Percentiles rank a stretch among this genome's conserved stretches.
Evolutionary conservation across 140 eudicot genomes (phyloP).

Genomic region (Oenanthe javanica): DNA sequence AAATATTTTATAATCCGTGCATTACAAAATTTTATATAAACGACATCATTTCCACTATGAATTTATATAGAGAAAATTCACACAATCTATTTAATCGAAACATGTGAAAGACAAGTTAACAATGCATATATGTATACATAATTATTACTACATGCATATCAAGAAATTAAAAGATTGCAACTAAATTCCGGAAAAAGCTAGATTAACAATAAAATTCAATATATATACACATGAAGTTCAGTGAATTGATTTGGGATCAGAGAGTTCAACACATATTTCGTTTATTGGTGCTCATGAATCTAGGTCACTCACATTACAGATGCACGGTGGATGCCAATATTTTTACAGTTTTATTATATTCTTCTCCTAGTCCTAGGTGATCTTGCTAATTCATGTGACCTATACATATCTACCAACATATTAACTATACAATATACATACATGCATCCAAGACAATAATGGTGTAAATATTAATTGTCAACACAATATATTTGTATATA

Average conservation of each 20-base stretch:
- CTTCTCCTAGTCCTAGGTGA: constrained; percentile 8
- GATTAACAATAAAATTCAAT: too few relatives aligned
- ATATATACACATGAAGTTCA: background rate
- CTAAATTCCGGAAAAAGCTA: too few relatives aligned
- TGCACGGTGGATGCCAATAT: background rate
- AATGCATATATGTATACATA: too few relatives aligned
- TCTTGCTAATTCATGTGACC: background rate
- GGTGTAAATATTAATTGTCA: background rate
- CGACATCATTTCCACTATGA: too few relatives aligned
- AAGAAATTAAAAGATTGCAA: too few relatives aligned
- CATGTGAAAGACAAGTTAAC: background rate
- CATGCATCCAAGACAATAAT: background rate
- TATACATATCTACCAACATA: background rate
- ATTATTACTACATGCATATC: too few relatives aligned
- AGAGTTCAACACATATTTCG: background rate
- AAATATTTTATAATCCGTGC: background rate
- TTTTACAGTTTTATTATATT: background rate
- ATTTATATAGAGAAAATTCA: too few relatives aligned
- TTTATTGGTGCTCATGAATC: background rate
- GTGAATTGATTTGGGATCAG: constrained; percentile 4
- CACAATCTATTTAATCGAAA: background rate
- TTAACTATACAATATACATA: background rate
- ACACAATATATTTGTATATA: too few relatives aligned
- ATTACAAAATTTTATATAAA: too few relatives aligned
- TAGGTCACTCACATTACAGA: background rate